Evolutionary conservation across 2,329 filamentous ascomycete species (phyloP).

Genomic region (Stenocarpella maydis): DNA sequence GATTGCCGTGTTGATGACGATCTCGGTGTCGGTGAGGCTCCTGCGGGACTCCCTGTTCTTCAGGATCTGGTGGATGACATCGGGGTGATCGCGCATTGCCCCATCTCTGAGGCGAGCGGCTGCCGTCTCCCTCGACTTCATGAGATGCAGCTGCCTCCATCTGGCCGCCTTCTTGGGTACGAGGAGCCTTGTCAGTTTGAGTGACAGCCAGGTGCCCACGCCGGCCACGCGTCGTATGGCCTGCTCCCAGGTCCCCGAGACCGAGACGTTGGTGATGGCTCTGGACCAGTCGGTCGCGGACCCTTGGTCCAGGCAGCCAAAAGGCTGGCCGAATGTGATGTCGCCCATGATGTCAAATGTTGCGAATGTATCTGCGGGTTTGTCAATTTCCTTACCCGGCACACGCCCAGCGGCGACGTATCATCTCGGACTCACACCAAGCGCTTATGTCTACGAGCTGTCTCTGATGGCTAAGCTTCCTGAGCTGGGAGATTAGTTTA

Average conservation of each 20-base stretch:
- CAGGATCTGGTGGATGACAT: not conserved
- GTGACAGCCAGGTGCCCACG: not conserved
- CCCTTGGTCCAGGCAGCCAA: not conserved
- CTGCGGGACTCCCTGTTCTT: not conserved
- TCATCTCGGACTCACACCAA: not conserved
- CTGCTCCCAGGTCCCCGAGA: not conserved
- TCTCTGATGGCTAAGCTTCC: conserved; percentile 21
- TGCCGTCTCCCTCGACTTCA: not conserved
- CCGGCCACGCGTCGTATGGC: not conserved
- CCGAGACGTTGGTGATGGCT: not conserved
- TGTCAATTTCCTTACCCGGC: not conserved
- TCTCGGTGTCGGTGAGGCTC: not conserved
- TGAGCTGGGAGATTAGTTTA: conserved; percentile 38
- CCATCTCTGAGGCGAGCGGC: not conserved
- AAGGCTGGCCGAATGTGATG: not conserved
- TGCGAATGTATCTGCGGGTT: not conserved
- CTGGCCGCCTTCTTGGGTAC: not conserved
- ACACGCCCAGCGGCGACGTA: too few species aligned
- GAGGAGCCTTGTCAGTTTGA: not conserved
- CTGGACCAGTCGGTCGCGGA: not conserved
- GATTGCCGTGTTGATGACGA: not conserved
- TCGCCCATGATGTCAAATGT: not conserved
- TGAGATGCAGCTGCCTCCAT: not conserved
- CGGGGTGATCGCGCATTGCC: not conserved
- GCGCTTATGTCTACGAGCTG: conserved; percentile 33